These are phyloP conservation scores for Neurospora hispaniola DNA, from an alignment of 495 filamentous ascomycete species.

Conservation along the genomic window DNA sequence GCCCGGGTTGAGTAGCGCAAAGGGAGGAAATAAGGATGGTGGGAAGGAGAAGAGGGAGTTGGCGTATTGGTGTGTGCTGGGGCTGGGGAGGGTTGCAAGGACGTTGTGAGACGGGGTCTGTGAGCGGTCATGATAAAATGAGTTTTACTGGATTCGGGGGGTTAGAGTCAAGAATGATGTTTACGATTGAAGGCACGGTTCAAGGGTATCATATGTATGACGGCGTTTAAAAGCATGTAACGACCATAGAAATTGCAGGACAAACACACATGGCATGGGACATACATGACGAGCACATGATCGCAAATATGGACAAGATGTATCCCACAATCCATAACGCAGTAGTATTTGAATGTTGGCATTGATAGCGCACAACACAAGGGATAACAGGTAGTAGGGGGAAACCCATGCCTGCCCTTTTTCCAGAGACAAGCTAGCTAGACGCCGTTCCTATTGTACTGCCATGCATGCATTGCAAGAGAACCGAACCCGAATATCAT, in stretches of 20 bases:
- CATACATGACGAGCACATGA: neutral
- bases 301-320: neutral
- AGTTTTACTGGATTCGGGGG: neutral
- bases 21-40: slow-evolving; percentile 19
- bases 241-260: neutral
- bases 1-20: slow-evolving; percentile 15
- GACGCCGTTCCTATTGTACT: slow-evolving; percentile 28
- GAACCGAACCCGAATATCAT: slow-evolving; percentile 22
- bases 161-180: neutral
- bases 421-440: slow-evolving; percentile 25
- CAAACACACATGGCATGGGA: neutral
- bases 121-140: neutral
- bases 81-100: slow-evolving; percentile 60
- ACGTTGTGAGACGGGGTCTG: neutral
- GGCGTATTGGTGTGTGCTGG: slow-evolving; percentile 91
- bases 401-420: slow-evolving; percentile 9
- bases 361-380: neutral
- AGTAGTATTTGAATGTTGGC: slow-evolving; percentile 1
- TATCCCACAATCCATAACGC: neutral
- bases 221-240: neutral
- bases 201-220: neutral
- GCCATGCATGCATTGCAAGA: slow-evolving; percentile 20
- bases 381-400: neutral
- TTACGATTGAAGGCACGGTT: neutral
- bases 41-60: slow-evolving; percentile 54